Base-by-base conservation (phyloP, 306 rosid species). In the Delonix regia region DNA sequence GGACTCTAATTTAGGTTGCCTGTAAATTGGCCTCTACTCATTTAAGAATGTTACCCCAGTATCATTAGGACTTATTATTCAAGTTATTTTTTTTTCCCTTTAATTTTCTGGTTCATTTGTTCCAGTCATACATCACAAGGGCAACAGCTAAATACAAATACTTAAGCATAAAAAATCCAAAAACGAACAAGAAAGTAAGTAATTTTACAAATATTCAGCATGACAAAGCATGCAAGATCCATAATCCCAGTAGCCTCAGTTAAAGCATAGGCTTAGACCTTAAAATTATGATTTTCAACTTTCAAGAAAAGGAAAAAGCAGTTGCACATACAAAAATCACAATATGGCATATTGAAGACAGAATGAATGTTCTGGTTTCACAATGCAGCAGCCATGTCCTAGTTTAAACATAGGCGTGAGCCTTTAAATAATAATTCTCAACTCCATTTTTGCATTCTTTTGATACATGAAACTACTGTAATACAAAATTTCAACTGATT, bases 401-500 rank as follows among this genome's bases (percentile, higher is more conserved):
- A 21, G 62, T 3, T 53, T 21, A 21, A 21, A 1, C 60, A 21
- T 21, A 53, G 27, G 60, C 60, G 14, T 24, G 22, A 55, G 16
- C 16, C 22, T 24, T 55, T 10, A 51, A 22, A 33, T 21, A 25
- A 19, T n/a, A 55, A 28, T 44, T 44, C 33, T 39, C 22, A 63
- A n/a, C 34, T 30, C 34, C 30, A 75, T 2, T 42, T 57, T 59
- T 45, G 70, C 71, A 42, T 75, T 60, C 45, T 52, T 60, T 60
- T 44, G 12, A 6, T 22, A 61, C 38, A 51, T 48, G 39, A 19
- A 45, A 48, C 36, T n/a, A 36, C 38, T 10, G 6, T 63, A 33
- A 48, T n/a, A 34, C 47, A 25, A 10, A 8, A 33, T 49, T 15
- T 36, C 72, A 39, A 64, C 27, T 27, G 2, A 48, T 12, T 8